Evolutionary conservation across 176 grass and related monocot genomes (phyloP), one percentile per base, ranked within the genome.

Genomic region (Aegilops umbellulata): DNA sequence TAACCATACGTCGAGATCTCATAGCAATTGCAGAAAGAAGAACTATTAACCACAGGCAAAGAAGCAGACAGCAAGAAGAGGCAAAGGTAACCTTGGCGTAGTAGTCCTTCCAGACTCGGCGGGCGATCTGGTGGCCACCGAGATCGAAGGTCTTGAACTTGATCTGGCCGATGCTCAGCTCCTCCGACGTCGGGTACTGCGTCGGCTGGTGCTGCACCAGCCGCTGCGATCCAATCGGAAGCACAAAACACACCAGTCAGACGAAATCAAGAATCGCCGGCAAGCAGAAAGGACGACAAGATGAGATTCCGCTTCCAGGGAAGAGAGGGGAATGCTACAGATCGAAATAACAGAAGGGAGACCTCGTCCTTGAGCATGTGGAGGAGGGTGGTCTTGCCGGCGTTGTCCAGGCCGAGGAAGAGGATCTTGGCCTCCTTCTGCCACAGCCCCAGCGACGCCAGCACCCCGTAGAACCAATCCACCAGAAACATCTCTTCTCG

Each of bases 131-230:
- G 76, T 92, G 83, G 46, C 90, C 90, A 4, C 90, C 90, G 34
- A 92, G 90, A 71, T 92, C 90, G 66, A 92, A 92, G 2, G 90
- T 84, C 87, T 92, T 92, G 85, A 92, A 92, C 83, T 89, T 92
- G 87, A 92, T 92, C 74, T 67, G 73, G 22, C 90, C 90, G 81
- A 92, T 92, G 90, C 90, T 89, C 17, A 92, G 80, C 74, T 92
- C 90, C 75, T 92, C 90, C 49, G 90, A 92, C 60, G 90, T 92
- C 6, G 90, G 90, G 76, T 89, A 84, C 90, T 92, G 90, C 80
- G 87, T 92, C 67, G 90, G 90, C 80, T 92, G 90, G 84, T 92
- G 90, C 90, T 92, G 90, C 36, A 86, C 87, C 44, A 92, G 84
- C 66, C 90, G 77, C 90, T 92, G 76, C 87, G 49, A 63, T 24